Percentiles rank a stretch among this genome's conserved stretches.
Evolutionary conservation across 345 rosid genomes (phyloP).

Genomic region (Boechera stricta): DNA sequence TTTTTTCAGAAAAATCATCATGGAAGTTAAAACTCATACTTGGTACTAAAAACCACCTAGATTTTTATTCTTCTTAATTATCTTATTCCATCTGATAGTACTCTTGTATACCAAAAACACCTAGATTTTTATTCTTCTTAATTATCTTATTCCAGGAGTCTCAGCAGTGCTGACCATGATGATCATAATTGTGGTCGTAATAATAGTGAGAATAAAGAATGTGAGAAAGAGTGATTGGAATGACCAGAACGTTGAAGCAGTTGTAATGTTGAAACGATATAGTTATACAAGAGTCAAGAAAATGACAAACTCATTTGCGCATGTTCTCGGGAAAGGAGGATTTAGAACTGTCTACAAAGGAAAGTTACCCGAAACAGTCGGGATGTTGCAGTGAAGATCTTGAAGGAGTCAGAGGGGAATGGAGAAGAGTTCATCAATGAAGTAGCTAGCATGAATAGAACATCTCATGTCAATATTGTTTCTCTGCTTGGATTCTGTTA

Average conservation of each 20-base stretch:
- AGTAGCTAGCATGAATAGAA: constrained; percentile 56
- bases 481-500: constrained; percentile 52
- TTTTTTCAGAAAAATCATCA: constrained; percentile 15
- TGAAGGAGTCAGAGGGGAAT: constrained; percentile 24
- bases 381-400: constrained; percentile 41
- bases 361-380: constrained; percentile 11
- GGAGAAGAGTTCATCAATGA: constrained; percentile 57
- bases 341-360: constrained; percentile 38
- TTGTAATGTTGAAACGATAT: constrained; percentile 35
- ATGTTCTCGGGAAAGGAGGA: constrained; percentile 43
- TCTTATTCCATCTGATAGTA: background rate
- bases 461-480: constrained; percentile 57
- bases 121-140: background rate
- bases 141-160: constrained; percentile 2
- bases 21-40: constrained; percentile 7
- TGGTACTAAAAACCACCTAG: background rate
- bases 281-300: constrained; percentile 32
- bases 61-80: background rate
- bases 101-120: background rate
- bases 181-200: background rate
- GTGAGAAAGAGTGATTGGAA: background rate
- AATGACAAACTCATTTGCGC: constrained; percentile 41
- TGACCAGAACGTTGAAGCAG: background rate
- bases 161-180: background rate
- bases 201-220: background rate